These are phyloP conservation scores for Leccinum ochraceum DNA, from an alignment of 768 basidiomycete genomes.

Conservation along the genomic window DNA sequence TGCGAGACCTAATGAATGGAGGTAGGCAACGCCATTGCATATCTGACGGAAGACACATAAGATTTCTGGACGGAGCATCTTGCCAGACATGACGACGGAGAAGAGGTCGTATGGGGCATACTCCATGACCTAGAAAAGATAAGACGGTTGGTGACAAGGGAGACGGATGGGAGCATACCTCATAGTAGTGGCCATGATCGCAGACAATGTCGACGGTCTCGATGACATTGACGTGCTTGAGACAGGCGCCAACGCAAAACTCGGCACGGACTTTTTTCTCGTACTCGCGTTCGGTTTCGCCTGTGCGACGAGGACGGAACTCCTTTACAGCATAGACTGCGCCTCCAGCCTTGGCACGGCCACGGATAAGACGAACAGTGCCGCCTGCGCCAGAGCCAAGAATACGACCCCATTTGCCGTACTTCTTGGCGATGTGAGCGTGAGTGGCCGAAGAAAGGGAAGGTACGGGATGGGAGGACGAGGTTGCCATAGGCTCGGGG, in stretches of 20 bases:
- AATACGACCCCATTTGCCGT: constrained; percentile 97
- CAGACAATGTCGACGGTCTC: constrained; percentile 98
- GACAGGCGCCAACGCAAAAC: constrained; percentile 93
- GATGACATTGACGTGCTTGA: constrained; percentile 96
- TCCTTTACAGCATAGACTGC: constrained; percentile 95
- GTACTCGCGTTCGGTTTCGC: constrained; percentile 95
- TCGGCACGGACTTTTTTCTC: constrained; percentile 99
- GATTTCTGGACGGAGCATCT: constrained; percentile 97
- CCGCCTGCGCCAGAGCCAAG: constrained; percentile 98
- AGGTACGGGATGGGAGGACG: constrained; percentile 41
- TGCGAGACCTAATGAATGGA: constrained; percentile 96
- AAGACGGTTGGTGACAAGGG: constrained; percentile 10
- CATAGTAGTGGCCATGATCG: constrained; percentile 98
- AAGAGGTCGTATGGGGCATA: constrained; percentile 99
- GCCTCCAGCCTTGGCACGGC: constrained; percentile 76
- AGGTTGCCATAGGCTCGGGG: constrained; percentile 21
- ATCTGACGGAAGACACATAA: constrained; percentile 99
- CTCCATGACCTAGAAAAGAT: constrained; percentile 84
- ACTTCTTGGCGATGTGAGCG: constrained; percentile 95
- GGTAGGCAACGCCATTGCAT: constrained; percentile 95
- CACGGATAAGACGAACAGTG: constrained; percentile 95
- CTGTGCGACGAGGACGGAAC: constrained; percentile 85
- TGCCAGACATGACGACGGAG: constrained; percentile 98
- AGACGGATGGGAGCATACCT: constrained; percentile 53
- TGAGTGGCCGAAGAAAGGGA: constrained; percentile 83